A percentile compares a stretch with the other conserved stretches of the same genome.
phyloP scores from a whole-genome alignment of 192 early-diverging fungal genomes.

The Lobosporangium transversale region DNA sequence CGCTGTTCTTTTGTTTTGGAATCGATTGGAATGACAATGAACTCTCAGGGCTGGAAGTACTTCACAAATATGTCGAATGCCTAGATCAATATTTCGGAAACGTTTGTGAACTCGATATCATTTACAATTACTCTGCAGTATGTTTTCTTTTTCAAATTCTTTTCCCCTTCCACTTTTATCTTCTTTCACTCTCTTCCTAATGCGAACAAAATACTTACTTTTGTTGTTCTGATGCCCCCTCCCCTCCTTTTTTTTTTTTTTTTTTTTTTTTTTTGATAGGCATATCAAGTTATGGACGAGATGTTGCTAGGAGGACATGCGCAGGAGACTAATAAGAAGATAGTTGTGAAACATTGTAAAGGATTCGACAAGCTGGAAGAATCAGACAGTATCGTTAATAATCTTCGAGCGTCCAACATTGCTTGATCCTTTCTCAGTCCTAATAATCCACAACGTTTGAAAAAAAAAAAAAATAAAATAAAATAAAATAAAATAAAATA shows the following conservation, averaged over 20 bases:
- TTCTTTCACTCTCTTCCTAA: not conserved
- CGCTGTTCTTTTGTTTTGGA: conserved; percentile 60
- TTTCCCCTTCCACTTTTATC: not conserved
- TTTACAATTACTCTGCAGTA: conserved; percentile 63
- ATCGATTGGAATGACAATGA: conserved; percentile 65
- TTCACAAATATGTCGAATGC: conserved; percentile 64
- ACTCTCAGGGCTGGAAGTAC: conserved; percentile 57
- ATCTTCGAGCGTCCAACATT: conserved; percentile 50
- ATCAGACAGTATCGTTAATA: conserved; percentile 50
- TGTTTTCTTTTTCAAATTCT: not conserved
- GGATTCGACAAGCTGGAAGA: conserved; percentile 53
- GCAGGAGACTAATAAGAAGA: conserved; percentile 55
- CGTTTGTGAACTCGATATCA: conserved; percentile 65
- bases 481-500: too few relatives aligned
- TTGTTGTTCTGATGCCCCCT: not conserved
- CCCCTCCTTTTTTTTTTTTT: conserved; percentile 4
- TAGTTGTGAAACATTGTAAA: conserved; percentile 52
- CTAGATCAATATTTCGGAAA: conserved; percentile 68
- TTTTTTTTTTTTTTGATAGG: conserved; percentile 24
- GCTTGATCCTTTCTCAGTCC: conserved; percentile 12
- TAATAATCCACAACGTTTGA: not conserved
- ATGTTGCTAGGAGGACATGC: conserved; percentile 54
- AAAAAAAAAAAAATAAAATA: too few relatives aligned
- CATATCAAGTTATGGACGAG: conserved; percentile 59
- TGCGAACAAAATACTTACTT: too few relatives aligned